Evolutionary conservation across 1,284 basidiomycete species (phyloP).

Genomic region (Boletellus deceptivus): DNA sequence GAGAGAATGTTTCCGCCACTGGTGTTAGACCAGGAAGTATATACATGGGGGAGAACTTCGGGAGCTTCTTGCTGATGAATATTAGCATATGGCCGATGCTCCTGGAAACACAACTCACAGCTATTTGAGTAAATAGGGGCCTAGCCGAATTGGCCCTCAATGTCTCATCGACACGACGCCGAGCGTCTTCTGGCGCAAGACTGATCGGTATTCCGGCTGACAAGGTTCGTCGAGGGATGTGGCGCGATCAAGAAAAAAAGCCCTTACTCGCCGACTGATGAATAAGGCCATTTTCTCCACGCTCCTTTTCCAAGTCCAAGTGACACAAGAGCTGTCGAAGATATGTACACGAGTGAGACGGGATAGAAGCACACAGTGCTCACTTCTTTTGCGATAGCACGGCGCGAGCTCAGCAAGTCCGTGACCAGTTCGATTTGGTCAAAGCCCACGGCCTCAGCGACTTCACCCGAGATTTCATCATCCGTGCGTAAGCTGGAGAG

Average conservation of each 20-base stretch:
- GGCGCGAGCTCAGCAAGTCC: conserved; percentile 54
- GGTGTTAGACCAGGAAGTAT: conserved; percentile 59
- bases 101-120: conserved; percentile 41
- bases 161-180: conserved; percentile 62
- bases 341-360: neutral
- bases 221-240: neutral
- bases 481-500: conserved; percentile 36
- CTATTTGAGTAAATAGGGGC: conserved; percentile 61
- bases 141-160: conserved; percentile 65
- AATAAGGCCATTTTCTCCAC: neutral
- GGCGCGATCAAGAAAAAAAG: neutral
- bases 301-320: conserved; percentile 2
- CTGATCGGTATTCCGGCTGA: conserved; percentile 18
- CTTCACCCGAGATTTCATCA: conserved; percentile 76
- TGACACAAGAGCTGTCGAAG: conserved; percentile 17
- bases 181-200: conserved; percentile 56
- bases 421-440: conserved; percentile 75
- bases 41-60: conserved; percentile 87
- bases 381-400: conserved; percentile 43
- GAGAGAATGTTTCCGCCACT: conserved; percentile 68
- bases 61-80: conserved; percentile 49
- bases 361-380: conserved; percentile 2
- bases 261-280: conserved; percentile 14
- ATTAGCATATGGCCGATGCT: conserved; percentile 6
- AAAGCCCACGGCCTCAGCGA: conserved; percentile 85